Evolutionary conservation across 139 green algal species (phyloP).

Genomic region (Nannochloris sp.): DNA sequence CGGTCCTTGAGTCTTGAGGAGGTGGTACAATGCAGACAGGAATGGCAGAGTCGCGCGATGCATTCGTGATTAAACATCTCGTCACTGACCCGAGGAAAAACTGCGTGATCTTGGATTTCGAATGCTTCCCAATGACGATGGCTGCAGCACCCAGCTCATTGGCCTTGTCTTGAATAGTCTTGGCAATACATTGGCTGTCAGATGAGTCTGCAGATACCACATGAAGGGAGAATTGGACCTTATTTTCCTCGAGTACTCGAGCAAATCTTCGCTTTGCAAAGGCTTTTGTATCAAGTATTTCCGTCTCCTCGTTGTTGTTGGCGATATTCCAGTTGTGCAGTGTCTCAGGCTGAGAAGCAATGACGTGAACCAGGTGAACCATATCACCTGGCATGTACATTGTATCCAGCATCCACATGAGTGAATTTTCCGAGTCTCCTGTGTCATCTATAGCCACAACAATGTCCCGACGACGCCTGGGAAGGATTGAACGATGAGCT

Average conservation of each 20-base stretch:
- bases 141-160: conserved; percentile 4
- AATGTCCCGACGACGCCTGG: conserved; percentile 3
- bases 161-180: conserved; percentile 22
- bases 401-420: conserved; percentile 17
- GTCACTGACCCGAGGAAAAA: conserved; percentile 23
- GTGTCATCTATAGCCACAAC: conserved; percentile 19
- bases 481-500: too few relatives aligned
- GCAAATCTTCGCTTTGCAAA: conserved; percentile 28
- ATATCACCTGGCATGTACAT: conserved; percentile 3
- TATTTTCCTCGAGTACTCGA: conserved; percentile 13
- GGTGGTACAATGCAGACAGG: too few relatives aligned
- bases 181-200: conserved; percentile 10
- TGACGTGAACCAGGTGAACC: conserved; percentile 28
- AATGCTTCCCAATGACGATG: conserved; percentile 19
- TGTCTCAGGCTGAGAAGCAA: conserved; percentile 23
- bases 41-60: too few relatives aligned
- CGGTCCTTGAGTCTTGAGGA: too few relatives aligned
- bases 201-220: conserved; percentile 17
- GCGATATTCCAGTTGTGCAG: conserved; percentile 29
- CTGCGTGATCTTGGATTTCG: conserved; percentile 16
- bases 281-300: conserved; percentile 26
- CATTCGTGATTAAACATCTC: conserved; percentile 6
- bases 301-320: conserved; percentile 14
- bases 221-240: conserved; percentile 28
- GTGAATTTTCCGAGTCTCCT: conserved; percentile 12